phyloP scores from a whole-genome alignment of 2,329 filamentous ascomycete species.

The Dactylellina haptotyla region DNA sequence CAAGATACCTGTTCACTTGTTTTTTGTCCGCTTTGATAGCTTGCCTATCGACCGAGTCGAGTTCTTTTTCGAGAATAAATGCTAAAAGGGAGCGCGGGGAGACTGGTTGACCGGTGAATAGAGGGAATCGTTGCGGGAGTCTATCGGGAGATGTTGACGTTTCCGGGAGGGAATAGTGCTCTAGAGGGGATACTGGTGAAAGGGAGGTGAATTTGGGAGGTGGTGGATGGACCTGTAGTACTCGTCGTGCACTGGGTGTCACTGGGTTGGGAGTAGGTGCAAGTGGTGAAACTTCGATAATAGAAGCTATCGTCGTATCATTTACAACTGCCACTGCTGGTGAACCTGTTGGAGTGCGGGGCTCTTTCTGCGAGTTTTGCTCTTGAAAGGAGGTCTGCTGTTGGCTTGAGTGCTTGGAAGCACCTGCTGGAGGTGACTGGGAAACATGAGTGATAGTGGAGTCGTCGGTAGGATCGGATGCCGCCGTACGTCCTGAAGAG shows the following conservation, averaged over 20 bases:
- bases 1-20: conserved; percentile 16
- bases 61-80: conserved; percentile 27
- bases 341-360: not conserved
- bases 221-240: conserved; percentile 28
- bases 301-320: conserved; percentile 21
- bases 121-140: conserved; percentile 30
- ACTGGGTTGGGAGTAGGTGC: conserved; percentile 2
- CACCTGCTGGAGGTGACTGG: conserved; percentile 9
- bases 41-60: conserved; percentile 20
- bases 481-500: conserved; percentile 7
- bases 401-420: not conserved
- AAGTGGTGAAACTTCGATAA: conserved; percentile 32
- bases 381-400: not conserved
- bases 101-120: conserved; percentile 37
- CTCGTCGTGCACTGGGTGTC: conserved; percentile 23
- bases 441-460: conserved; percentile 33
- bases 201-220: conserved; percentile 33
- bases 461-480: conserved; percentile 27
- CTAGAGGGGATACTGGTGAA: conserved; percentile 28
- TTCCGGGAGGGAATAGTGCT: conserved; percentile 28
- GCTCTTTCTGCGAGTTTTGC: not conserved
- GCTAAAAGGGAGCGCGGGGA: conserved; percentile 30
- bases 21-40: conserved; percentile 16
- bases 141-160: conserved; percentile 30
- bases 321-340: conserved; percentile 12